Conservation (phyloP, 164 flowering plant species). For the Warburgia ugandensis region DNA sequence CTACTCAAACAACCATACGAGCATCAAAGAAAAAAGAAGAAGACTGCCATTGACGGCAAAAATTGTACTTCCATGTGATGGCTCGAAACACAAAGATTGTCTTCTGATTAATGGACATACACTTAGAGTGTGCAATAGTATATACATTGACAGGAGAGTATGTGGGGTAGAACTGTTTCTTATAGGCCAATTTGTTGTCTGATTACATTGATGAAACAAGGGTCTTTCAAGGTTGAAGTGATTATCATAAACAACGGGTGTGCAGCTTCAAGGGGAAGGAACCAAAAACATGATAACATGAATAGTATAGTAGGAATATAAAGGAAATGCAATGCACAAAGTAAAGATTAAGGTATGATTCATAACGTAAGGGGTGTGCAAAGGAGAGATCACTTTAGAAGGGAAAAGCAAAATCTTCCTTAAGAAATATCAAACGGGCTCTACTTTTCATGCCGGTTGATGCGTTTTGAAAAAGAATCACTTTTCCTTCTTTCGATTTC, state of each 20-base stretch:
- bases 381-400: slow-evolving; percentile 48
- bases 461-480: slow-evolving; percentile 36
- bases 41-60: slow-evolving; percentile 6
- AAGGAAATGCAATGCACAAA: slow-evolving; percentile 17
- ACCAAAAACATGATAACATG: slow-evolving; percentile 5
- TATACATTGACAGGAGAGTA: too few relatives aligned
- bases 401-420: slow-evolving; percentile 54
- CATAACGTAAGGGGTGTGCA: slow-evolving; percentile 61
- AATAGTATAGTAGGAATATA: slow-evolving; percentile 1
- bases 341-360: slow-evolving; percentile 37
- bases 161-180: too few relatives aligned
- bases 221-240: not conserved
- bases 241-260: not conserved
- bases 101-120: too few relatives aligned
- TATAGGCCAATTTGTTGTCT: too few relatives aligned
- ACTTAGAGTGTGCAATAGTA: too few relatives aligned
- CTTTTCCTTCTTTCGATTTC: slow-evolving; percentile 34
- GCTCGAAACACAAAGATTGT: too few relatives aligned
- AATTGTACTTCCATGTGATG: slow-evolving; percentile 5
- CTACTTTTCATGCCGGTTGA: slow-evolving; percentile 62
- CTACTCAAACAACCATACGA: too few relatives aligned
- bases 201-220: too few relatives aligned
- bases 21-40: not conserved
- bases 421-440: slow-evolving; percentile 47
- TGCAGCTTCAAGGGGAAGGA: not conserved